Evolutionary conservation across 176 grass and related monocot genomes (phyloP), one percentile per base, ranked within the genome.

Genomic region (Elaeis guineensis): DNA sequence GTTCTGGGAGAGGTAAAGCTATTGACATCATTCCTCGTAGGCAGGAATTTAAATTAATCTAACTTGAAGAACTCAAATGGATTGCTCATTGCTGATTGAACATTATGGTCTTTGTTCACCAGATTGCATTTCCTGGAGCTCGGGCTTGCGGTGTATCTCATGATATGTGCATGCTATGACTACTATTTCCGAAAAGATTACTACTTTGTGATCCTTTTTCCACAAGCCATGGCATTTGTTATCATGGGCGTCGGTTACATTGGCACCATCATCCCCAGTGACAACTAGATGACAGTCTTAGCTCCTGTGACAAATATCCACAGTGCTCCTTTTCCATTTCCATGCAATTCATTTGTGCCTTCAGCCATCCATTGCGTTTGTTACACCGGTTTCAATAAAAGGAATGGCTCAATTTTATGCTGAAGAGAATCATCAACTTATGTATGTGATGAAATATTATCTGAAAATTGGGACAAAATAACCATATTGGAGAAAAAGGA

Each of bases 181-280:
- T 83, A 58, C 55, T 22, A 29, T 17, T 61, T 57, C 32, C 16
- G 16, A 18, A 75, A 59, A 25, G 15, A 83, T 66, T 58, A 14
- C 52, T 92, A 69, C n/a, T 83, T 39, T 9, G 17, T 80, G 61
- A 66, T 74, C 50, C 65, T 74, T 19, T 56, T 65, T 19, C 60
- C 67, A 23, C 66, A 65, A 58, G 59, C 75, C 4, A 53, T 82
- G 17, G 25, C 81, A 4, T 85, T 94, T 60, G 29, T 82, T 48
- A 62, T 83, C 20, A 55, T 84, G 53, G 71, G 72, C 35, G 74
- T 87, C 39, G 72, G 74, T 63, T 83, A 77, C 53, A 75, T 79
- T 48, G 80, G 80, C 55, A 74, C 78, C 28, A 77, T 73, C 52
- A 65, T 81, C 22, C 63, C 77, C 65, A 59, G 57, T 58, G 69